Base-by-base conservation (phyloP, 306 rosid genomes). In the Rosa chinensis region DNA sequence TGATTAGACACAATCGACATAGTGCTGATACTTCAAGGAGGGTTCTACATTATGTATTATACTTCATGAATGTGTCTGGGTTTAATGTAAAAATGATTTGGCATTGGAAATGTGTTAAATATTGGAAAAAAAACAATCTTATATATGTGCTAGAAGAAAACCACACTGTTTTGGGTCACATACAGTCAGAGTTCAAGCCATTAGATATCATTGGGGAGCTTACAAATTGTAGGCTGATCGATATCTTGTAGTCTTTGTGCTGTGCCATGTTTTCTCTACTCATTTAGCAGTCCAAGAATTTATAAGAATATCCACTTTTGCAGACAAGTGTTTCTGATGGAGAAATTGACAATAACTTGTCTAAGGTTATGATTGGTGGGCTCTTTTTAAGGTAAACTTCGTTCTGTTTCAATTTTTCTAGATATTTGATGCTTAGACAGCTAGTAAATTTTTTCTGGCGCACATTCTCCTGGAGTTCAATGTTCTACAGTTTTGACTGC, bases 261-360 rank as follows among this genome's bases (percentile, higher is more conserved):
- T 42, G 28, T 85, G 80, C 64, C 81, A 80, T 64, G 70, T 25
- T 28, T 56, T 32, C 78, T 73, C 45, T 28, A 23, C 82, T 70
- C 49, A 43, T 63, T 64, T 72, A 61, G 74, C 66, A 66, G 55
- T 80, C 74, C 72, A 77, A 61, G 73, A 78, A 43, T 78, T 80
- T 64, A 75, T 62, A 74, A 35, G 76, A 79, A 73, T 70, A 82
- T 75, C 69, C 78, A 58, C 73, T 89, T 82, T 77, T 85, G 81
- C 92, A 94, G 98, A 92, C 94, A 76, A 89, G 93, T 83, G 85
- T 94, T 82, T 89, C 93, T 59, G 93, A 92, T 86, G 97, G 92
- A 87, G 89, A 87, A 73, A 82, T 81, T 80, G 97, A 90, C 81
- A 86, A 92, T 73, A 92, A 88, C 93, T 89, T 92, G 89, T 89